phyloP scores from a whole-genome alignment of 2,329 filamentous ascomycete genomes.

The Diaporthe sp. region DNA sequence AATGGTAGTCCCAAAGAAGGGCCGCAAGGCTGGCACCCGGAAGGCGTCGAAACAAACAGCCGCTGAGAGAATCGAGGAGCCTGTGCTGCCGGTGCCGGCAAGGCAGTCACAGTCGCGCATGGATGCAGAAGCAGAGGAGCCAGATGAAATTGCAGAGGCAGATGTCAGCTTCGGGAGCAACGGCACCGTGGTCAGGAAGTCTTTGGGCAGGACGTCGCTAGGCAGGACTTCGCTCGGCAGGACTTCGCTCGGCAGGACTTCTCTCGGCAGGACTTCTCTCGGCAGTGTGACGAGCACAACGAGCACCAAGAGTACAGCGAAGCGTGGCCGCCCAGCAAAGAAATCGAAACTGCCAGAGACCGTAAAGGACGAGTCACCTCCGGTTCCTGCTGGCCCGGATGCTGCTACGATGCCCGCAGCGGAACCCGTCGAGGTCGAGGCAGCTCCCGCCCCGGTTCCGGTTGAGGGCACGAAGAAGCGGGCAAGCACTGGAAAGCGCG shows the following conservation, averaged over 20 bases:
- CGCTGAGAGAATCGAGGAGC: constrained; percentile 59
- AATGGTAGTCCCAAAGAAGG: constrained; percentile 66
- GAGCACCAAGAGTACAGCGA: constrained; percentile 32
- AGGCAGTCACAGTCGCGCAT: constrained; percentile 44
- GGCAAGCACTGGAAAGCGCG: constrained; percentile 46
- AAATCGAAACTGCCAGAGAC: constrained; percentile 16
- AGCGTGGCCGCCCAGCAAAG: constrained; percentile 38
- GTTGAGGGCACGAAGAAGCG: constrained; percentile 20
- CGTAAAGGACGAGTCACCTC: background rate
- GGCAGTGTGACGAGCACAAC: constrained; percentile 29
- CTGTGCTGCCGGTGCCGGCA: constrained; percentile 20
- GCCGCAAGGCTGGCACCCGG: constrained; percentile 63
- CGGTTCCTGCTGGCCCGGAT: background rate
- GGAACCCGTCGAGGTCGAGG: background rate
- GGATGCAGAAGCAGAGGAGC: constrained; percentile 42
- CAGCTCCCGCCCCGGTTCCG: constrained; percentile 42
- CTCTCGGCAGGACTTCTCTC: constrained; percentile 18
- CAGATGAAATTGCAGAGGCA: constrained; percentile 51
- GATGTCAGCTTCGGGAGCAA: constrained; percentile 58
- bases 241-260: constrained; percentile 10
- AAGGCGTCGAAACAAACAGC: constrained; percentile 64
- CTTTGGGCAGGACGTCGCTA: constrained; percentile 37
- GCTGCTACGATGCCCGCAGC: constrained; percentile 38
- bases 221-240: constrained; percentile 18
- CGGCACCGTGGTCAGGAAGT: constrained; percentile 57